phyloP scores from a whole-genome alignment of 371 early-diverging fungal species.

The Haplosporangium sp. region DNA sequence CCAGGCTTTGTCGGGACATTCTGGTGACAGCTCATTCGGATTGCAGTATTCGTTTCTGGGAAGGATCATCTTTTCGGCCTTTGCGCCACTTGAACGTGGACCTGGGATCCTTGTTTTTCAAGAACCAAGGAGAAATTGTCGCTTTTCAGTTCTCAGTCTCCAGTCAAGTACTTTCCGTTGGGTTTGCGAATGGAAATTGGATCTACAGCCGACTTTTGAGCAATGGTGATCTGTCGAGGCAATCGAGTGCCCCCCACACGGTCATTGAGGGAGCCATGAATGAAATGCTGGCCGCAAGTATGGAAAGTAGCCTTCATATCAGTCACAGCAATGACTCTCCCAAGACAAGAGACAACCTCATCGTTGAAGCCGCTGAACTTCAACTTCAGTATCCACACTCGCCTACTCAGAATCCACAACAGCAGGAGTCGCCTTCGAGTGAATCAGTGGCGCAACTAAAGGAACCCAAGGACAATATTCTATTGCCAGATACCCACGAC shows the following conservation, averaged over 20 bases:
- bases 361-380: background rate
- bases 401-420: too few species aligned
- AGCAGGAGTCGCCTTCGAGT: too few species aligned
- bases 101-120: slow-evolving; percentile 56
- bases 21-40: slow-evolving; percentile 62
- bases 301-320: slow-evolving; percentile 1
- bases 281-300: slow-evolving; percentile 7
- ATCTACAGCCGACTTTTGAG: slow-evolving; percentile 22
- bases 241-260: slow-evolving; percentile 13
- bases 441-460: too few species aligned
- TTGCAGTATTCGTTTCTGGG: slow-evolving; percentile 64
- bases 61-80: slow-evolving; percentile 62
- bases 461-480: too few species aligned
- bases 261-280: slow-evolving; percentile 8
- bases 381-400: too few species aligned
- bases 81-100: slow-evolving; percentile 61
- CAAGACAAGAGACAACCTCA: background rate
- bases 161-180: slow-evolving; percentile 49
- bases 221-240: slow-evolving; percentile 13
- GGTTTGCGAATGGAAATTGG: slow-evolving; percentile 57
- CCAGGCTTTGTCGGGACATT: slow-evolving; percentile 61
- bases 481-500: too few species aligned
- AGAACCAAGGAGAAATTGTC: slow-evolving; percentile 48
- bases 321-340: background rate
- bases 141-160: slow-evolving; percentile 28